Evolutionary conservation across 2,329 filamentous ascomycete species (phyloP).

Genomic region (Spiromastix sp.): DNA sequence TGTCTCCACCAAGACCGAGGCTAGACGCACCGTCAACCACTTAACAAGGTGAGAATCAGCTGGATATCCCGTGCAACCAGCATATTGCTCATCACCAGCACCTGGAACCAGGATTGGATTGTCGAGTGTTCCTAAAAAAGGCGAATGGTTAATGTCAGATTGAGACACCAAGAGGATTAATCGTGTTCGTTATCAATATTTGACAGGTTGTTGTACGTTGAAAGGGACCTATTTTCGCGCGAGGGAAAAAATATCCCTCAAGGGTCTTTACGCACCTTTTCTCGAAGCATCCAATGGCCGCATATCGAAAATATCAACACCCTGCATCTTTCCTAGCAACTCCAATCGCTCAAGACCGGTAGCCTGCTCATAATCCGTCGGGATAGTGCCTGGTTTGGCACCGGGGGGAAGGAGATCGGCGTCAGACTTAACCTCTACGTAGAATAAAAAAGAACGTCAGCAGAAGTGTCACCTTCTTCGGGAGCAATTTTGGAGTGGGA

Average conservation of each 20-base stretch:
- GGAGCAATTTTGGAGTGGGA: no score
- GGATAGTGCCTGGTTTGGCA: conserved; percentile 69
- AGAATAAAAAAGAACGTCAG: conserved; percentile 8
- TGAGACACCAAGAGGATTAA: no score
- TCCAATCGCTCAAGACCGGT: conserved; percentile 98
- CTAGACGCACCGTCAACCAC: conserved; percentile 70
- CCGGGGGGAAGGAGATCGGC: conserved; percentile 81
- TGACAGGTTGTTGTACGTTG: conserved; percentile 2
- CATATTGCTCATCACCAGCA: conserved; percentile 91
- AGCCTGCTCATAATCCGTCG: conserved; percentile 88
- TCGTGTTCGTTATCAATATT: conserved; percentile 1
- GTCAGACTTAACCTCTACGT: conserved; percentile 66
- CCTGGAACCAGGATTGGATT: conserved; percentile 86
- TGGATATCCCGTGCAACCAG: conserved; percentile 88
- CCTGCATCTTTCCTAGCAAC: conserved; percentile 98
- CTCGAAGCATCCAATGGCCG: conserved; percentile 85
- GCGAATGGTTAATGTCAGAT: no score
- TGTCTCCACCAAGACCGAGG: no score
- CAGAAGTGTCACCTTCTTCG: conserved; percentile 6
- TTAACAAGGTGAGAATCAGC: conserved; percentile 82
- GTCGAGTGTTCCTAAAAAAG: conserved; percentile 62
- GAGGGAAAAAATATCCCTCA: no score
- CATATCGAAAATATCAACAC: conserved; percentile 97
- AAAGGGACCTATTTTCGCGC: no score
- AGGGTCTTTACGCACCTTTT: conserved; percentile 51